These are phyloP conservation scores for Sarocladiaceae sp. DNA, from an alignment of 2,329 filamentous ascomycete species.

Conservation along the genomic window DNA sequence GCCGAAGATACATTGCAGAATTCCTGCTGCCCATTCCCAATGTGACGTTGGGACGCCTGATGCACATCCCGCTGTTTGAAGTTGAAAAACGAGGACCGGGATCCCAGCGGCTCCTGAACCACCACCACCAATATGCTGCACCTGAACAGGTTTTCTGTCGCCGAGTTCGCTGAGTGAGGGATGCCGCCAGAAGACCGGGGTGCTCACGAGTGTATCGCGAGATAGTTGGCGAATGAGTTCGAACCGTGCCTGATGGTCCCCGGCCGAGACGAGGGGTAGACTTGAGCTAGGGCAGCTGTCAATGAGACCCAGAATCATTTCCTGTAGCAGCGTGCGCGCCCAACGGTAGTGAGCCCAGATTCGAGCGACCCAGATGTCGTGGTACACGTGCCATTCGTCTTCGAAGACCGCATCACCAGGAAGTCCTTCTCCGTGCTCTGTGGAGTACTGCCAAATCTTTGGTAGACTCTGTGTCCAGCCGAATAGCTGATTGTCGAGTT, in stretches of 20 bases:
- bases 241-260: slow-evolving; percentile 26
- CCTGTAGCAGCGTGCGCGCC: slow-evolving; percentile 48
- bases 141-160: slow-evolving; percentile 27
- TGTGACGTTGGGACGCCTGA: slow-evolving; percentile 37
- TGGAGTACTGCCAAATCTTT: slow-evolving; percentile 31
- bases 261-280: slow-evolving; percentile 23
- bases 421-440: slow-evolving; percentile 23
- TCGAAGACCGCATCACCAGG: slow-evolving; percentile 43
- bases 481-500: slow-evolving; percentile 34
- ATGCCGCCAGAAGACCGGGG: slow-evolving; percentile 48
- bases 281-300: slow-evolving; percentile 34
- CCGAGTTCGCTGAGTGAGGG: slow-evolving; percentile 29
- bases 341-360: slow-evolving; percentile 59
- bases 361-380: slow-evolving; percentile 47
- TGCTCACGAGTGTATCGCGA: slow-evolving; percentile 40
- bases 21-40: slow-evolving; percentile 39
- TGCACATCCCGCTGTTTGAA: slow-evolving; percentile 43
- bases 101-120: slow-evolving; percentile 45
- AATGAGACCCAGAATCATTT: slow-evolving; percentile 41
- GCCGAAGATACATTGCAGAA: slow-evolving; percentile 45
- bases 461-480: slow-evolving; percentile 31
- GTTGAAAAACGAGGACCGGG: slow-evolving; percentile 43
- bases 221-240: slow-evolving; percentile 33
- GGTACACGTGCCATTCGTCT: slow-evolving; percentile 51
- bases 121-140: slow-evolving; percentile 31